Evolutionary conservation across 805 yeast genomes (phyloP), one percentile per base, ranked within the genome.

Genomic region (Geotrichum ghanense): DNA sequence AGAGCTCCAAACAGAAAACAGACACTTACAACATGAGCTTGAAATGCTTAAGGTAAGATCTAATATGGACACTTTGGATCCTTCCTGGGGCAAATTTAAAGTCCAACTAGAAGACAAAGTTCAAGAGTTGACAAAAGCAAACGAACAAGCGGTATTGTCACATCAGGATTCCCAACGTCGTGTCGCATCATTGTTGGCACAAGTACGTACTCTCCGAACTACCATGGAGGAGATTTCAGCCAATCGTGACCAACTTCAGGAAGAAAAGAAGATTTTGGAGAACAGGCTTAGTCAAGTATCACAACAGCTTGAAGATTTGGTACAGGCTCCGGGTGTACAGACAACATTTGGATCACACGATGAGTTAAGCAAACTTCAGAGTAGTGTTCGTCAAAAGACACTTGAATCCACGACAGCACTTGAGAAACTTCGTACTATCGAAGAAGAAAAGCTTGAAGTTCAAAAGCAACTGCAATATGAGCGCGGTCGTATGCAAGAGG

Each of bases 231-330:
- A 80, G 44, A 66, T 87, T 26, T 64, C 77, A 1, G 64, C 57
- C 3, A 92, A 85, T 55, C 74, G 88, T 51, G 82, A 80, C 55
- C 70, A 70, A 27, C 63, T 86, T 45, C 63, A 78, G 46, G 67
- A 65, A 23, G 74, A 78, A 12, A 73, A 74, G 65, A 57, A 71
- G 52, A 57, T 62, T 17, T 59, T 75, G 42, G 81, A 78, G 55
- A 51, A 48, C 24, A 67, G 73, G 45, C 63, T 75, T 16, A 59
- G 66, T 35, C 72, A 67, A 9, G 58, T 73, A 22, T 60, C 70
- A 16, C 54, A 57, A 39, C 71, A 71, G 51, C 64, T 69, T 53
- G 64, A 70, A 40, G 64, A 59, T 34, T 67, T 70, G 43, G 16
- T 39, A 12, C 42, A 22, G 16, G 25, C 42, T 19, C 42, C 42